Percentiles rank a stretch among this genome's conserved stretches.
Conservation (phyloP, 192 early-diverging fungal genomes). For the Gaertneriomyces semiglobifer region DNA sequence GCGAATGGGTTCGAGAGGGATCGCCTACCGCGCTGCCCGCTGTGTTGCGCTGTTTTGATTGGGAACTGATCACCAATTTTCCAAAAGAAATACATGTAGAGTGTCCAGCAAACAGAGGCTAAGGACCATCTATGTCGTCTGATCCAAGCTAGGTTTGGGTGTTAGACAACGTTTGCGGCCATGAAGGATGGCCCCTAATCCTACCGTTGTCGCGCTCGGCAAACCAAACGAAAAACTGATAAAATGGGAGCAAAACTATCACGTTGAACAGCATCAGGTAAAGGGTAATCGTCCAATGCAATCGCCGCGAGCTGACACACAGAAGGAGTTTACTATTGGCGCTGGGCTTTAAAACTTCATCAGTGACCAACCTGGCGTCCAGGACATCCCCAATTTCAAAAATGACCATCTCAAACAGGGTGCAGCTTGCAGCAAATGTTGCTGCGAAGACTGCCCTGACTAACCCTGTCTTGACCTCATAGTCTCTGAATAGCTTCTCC, state of each 20-base stretch:
- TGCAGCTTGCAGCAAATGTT: slow-evolving; percentile 72
- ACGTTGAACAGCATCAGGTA: slow-evolving; percentile 65
- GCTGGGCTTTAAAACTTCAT: neutral
- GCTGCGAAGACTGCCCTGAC: slow-evolving; percentile 72
- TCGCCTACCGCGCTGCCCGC: neutral
- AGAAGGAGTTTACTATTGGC: neutral
- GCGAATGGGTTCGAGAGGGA: neutral
- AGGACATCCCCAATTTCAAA: slow-evolving; percentile 71
- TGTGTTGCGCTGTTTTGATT: slow-evolving; percentile 13
- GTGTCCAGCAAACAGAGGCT: slow-evolving; percentile 17
- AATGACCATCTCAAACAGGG: slow-evolving; percentile 78
- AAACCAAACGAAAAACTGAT: slow-evolving; percentile 67
- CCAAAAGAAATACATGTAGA: slow-evolving; percentile 38
- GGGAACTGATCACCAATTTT: slow-evolving; percentile 34
- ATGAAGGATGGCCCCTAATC: neutral
- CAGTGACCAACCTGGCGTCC: slow-evolving; percentile 20
- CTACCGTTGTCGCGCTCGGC: slow-evolving; percentile 32
- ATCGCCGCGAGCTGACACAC: slow-evolving; percentile 59
- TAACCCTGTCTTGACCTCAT: slow-evolving; percentile 58
- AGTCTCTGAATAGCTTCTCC: slow-evolving; percentile 65
- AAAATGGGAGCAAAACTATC: slow-evolving; percentile 69
- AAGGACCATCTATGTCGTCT: slow-evolving; percentile 21
- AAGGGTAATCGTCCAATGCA: slow-evolving; percentile 71
- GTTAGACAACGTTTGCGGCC: neutral
- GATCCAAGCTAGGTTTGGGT: slow-evolving; percentile 11